Evolutionary conservation across 108 stramenopile genomes (phyloP).

Genomic region (Skeletonema menzelii): DNA sequence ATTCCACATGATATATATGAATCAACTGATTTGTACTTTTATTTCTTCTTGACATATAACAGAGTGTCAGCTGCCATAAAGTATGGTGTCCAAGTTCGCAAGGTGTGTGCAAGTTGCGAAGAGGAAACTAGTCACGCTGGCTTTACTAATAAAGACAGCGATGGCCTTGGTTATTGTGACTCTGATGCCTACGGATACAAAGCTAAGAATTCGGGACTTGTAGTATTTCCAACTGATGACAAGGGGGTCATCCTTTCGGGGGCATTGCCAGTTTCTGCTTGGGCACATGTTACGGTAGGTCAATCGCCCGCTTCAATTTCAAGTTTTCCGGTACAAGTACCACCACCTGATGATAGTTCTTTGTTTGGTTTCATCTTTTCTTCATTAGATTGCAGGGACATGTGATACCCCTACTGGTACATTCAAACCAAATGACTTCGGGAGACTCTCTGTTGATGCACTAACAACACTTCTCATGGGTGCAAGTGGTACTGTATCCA

Average conservation of each 20-base stretch:
- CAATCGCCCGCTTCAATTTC: no score
- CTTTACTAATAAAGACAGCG: background rate
- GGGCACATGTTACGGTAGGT: background rate
- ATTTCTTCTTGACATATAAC: background rate
- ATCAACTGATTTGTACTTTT: slow-evolving; percentile 2
- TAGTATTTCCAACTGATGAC: slow-evolving; percentile 7
- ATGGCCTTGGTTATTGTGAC: background rate
- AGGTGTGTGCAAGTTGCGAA: slow-evolving; percentile 7
- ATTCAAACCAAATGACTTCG: background rate
- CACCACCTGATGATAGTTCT: no score
- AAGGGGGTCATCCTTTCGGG: background rate
- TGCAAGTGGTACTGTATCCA: background rate
- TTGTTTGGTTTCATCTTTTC: no score
- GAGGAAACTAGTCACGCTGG: background rate
- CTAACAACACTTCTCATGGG: background rate
- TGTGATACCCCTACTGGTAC: background rate
- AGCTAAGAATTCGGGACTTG: background rate
- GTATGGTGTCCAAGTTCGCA: slow-evolving; percentile 6
- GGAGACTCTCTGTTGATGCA: background rate
- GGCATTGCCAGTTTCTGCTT: background rate
- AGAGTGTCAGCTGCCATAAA: background rate
- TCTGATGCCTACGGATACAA: background rate
- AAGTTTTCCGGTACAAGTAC: no score
- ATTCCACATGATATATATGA: no score
- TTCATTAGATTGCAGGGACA: background rate